These are phyloP conservation scores for Protoeuglena noctilucae DNA, from an alignment of 139 green algal genomes.

Conservation along the genomic window DNA sequence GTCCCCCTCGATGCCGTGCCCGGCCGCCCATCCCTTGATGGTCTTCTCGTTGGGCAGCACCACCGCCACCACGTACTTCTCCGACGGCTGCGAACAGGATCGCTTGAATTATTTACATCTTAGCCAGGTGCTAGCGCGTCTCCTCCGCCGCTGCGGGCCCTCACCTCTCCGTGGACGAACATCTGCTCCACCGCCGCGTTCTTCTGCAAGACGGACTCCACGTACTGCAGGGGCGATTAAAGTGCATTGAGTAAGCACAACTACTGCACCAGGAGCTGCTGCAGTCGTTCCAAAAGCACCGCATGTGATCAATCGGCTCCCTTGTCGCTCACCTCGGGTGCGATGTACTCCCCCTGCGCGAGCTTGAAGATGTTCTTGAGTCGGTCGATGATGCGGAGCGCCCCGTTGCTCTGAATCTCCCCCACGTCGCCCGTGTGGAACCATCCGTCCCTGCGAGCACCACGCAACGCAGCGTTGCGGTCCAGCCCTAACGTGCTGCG, in stretches of 20 bases:
- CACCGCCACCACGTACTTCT: slow-evolving; percentile 71
- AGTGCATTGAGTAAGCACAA: too few species aligned
- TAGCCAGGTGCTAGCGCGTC: too few species aligned
- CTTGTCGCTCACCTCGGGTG: too few species aligned
- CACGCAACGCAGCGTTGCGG: too few species aligned
- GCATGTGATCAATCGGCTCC: too few species aligned
- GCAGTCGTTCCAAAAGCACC: too few species aligned
- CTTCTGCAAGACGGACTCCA: slow-evolving; percentile 83
- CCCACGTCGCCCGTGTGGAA: slow-evolving; percentile 94
- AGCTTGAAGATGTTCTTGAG: slow-evolving; percentile 99
- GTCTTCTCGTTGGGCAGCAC: slow-evolving; percentile 52
- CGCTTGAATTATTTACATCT: too few species aligned
- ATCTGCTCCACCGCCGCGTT: slow-evolving; percentile 57
- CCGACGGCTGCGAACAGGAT: slow-evolving; percentile 78
- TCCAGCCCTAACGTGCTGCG: too few species aligned
- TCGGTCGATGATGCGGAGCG: slow-evolving; percentile 72
- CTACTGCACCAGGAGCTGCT: too few species aligned
- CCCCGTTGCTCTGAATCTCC: slow-evolving; percentile 33
- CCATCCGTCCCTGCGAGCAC: too few species aligned
- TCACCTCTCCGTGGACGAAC: slow-evolving; percentile 81
- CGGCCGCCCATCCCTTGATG: slow-evolving; percentile 36
- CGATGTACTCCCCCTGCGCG: slow-evolving; percentile 78
- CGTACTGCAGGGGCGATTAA: too few species aligned
- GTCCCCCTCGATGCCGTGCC: slow-evolving; percentile 21
- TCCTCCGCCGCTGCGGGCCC: too few species aligned